Base-by-base conservation (phyloP, 2,329 filamentous ascomycete species). In the Rutstroemia sp. region DNA sequence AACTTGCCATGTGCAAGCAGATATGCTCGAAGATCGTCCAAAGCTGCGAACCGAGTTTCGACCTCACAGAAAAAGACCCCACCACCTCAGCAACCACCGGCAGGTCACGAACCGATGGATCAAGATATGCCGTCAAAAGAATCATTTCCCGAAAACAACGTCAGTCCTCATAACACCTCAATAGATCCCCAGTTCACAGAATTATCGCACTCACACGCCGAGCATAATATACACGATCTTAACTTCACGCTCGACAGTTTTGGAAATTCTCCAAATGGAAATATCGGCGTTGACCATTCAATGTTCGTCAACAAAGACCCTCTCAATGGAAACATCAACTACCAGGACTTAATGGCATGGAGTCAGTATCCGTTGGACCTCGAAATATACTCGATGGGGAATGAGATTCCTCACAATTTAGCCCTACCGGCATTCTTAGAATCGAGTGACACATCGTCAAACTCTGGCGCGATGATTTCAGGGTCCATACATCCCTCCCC, bases 21-120 rank as follows among this genome's bases (percentile, higher is more conserved):
- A 14, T 80, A 75, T 65, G 77, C 78, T 1, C 71, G 78, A 23
- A 71, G 78, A 34, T 76, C 77, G 2, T 75, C 75, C 27, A 80
- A 80, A 63, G 73, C 54, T 30, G 52, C 54, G 23, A 55, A 54
- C 12, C 25, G 50, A 30, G 34, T 51, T 5, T 51, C 51, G 34
- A 49, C 51, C 27, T 51, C 56, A 30, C 51, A 53, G 21, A 58
- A 48, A 36, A 54, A 50, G 34, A 57, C 27, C 30, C 38, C 57
- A 34, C 47, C 38, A 21, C 23, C 21, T 16, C 36, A 58, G 46
- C 25, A 55, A 48, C 46, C 53, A 55, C 53, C 25, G n/a, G 10
- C 42, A 46, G 16, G 16, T 9, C 52, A 50, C 48, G 46, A 55
- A 27, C 38, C 46, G n/a, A 55, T 51, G 38, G 47, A 55, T n/a